phyloP scores from a whole-genome alignment of 78 protist species.

The Dictyostelium intermedium region DNA sequence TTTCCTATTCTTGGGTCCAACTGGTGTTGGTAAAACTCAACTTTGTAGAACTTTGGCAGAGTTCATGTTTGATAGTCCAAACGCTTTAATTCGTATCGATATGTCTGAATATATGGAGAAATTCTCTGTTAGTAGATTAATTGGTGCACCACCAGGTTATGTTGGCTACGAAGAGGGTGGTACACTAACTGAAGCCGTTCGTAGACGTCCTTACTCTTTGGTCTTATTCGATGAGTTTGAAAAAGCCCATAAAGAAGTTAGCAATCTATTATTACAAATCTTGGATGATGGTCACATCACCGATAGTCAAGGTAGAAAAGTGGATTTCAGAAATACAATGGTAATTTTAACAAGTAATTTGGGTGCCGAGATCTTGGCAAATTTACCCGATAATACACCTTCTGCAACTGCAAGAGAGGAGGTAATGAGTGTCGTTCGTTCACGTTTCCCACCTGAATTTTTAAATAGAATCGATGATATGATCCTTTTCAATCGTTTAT shows the following conservation, averaged over 20 bases:
- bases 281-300: constrained; percentile 99
- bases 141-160: constrained; percentile 99
- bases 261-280: constrained; percentile 95
- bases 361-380: constrained; percentile 89
- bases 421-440: constrained; percentile 87
- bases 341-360: constrained; percentile 96
- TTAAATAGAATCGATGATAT: constrained; percentile 97
- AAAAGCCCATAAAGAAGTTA: constrained; percentile 93
- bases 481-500: constrained; percentile 89
- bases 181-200: constrained; percentile 98
- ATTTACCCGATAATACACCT: constrained; percentile 63
- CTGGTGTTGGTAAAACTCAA: constrained; percentile 96
- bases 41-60: constrained; percentile 96
- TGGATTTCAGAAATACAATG: constrained; percentile 96
- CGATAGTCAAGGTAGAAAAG: constrained; percentile 96
- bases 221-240: constrained; percentile 83
- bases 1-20: constrained; percentile 96
- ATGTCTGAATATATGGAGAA: constrained; percentile 99
- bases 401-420: constrained; percentile 32
- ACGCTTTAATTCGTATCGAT: constrained; percentile 95
- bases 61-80: constrained; percentile 95
- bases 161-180: constrained; percentile 99
- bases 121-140: constrained; percentile 95
- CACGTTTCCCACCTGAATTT: constrained; percentile 96
- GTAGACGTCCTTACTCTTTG: constrained; percentile 97